A percentile compares a stretch with the other conserved stretches of the same genome.
phyloP scores from a whole-genome alignment of 345 rosid genomes.

The Eutrema yunnanense region DNA sequence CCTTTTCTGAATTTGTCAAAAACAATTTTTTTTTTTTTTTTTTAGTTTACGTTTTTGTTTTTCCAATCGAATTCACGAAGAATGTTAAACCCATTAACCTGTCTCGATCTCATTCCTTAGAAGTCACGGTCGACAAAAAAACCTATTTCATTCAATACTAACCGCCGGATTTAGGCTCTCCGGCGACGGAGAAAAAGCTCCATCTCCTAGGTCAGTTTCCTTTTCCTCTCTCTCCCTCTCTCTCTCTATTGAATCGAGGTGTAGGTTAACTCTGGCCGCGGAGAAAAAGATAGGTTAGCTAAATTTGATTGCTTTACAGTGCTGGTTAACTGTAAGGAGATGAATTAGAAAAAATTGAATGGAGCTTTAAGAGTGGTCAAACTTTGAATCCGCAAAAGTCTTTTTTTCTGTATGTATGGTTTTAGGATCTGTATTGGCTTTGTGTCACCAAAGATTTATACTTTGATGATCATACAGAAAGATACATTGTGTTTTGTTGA shows the following conservation, averaged over 20 bases:
- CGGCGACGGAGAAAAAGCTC: constrained; percentile 8
- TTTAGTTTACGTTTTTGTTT: neutral
- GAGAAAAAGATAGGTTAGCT: neutral
- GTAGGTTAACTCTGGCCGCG: neutral
- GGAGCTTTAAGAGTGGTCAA: neutral
- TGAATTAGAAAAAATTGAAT: neutral
- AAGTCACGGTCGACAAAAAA: constrained; percentile 17
- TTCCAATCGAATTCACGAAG: neutral
- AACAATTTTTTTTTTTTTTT: too few relatives aligned
- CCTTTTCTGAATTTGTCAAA: neutral
- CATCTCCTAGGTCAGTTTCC: constrained; percentile 16
- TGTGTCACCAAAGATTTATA: neutral
- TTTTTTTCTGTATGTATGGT: neutral
- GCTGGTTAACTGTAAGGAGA: neutral
- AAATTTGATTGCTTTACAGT: neutral
- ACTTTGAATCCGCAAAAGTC: neutral
- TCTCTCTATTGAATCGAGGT: neutral
- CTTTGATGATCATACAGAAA: constrained; percentile 1
- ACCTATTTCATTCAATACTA: neutral
- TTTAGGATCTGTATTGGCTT: constrained; percentile 4
- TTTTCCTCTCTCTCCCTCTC: neutral
- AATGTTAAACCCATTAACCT: neutral
- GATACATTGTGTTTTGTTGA: too few relatives aligned
- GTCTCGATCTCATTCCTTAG: constrained; percentile 13
- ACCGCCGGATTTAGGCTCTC: constrained; percentile 11